These are phyloP conservation scores for Prillingera fragicola DNA, from an alignment of 1,284 basidiomycete species.

Conservation along the genomic window DNA sequence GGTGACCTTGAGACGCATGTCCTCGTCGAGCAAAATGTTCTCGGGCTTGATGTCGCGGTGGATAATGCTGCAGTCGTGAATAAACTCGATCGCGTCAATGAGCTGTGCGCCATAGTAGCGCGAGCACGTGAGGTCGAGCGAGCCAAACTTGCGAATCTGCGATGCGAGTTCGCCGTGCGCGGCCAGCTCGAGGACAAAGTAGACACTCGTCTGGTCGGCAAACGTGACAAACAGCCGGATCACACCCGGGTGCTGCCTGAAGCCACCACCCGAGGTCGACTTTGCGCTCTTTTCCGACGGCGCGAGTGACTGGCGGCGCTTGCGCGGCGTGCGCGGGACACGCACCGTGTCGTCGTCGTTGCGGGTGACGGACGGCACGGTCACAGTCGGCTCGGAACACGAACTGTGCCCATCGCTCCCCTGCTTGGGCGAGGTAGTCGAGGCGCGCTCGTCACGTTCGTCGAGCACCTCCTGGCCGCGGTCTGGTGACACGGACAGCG, in stretches of 20 bases:
- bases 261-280: constrained; percentile 8
- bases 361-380: background rate
- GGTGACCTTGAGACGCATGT: constrained; percentile 84
- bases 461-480: constrained; percentile 15
- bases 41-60: constrained; percentile 92
- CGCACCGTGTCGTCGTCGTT: constrained; percentile 4
- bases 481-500: too few relatives aligned
- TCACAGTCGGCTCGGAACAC: too few relatives aligned
- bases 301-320: constrained; percentile 30
- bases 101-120: constrained; percentile 83
- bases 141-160: constrained; percentile 69
- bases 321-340: constrained; percentile 18
- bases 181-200: constrained; percentile 84
- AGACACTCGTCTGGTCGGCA: constrained; percentile 75
- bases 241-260: constrained; percentile 70
- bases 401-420: too few relatives aligned
- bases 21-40: constrained; percentile 79
- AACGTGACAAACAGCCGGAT: constrained; percentile 76
- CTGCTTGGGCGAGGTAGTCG: too few relatives aligned
- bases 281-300: constrained; percentile 35
- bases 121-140: constrained; percentile 67
- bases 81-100: constrained; percentile 78
- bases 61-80: constrained; percentile 80
- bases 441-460: too few relatives aligned
- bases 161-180: constrained; percentile 84